Evolutionary conservation across 345 rosid species (phyloP).

Genomic region (Pseudoturritis turrita): DNA sequence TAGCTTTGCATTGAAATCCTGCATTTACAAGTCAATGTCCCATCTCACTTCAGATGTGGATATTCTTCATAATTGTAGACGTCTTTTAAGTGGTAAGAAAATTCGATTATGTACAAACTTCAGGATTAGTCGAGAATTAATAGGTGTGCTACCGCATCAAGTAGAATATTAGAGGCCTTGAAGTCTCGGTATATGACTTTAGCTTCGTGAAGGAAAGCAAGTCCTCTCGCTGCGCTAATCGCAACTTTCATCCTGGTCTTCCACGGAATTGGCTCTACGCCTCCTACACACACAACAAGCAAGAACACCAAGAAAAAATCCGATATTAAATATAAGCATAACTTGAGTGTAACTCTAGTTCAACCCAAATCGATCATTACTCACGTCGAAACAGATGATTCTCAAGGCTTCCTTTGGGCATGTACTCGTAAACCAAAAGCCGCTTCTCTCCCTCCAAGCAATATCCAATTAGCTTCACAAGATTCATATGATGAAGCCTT

Average conservation of each 20-base stretch:
- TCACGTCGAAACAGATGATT: slow-evolving; percentile 83
- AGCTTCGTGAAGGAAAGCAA: slow-evolving; percentile 67
- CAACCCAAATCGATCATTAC: slow-evolving; percentile 6
- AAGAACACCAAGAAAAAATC: background rate
- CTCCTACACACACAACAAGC: slow-evolving; percentile 34
- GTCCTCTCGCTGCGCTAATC: slow-evolving; percentile 70
- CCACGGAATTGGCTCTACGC: slow-evolving; percentile 61
- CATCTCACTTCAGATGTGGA: too few species aligned
- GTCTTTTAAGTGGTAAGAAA: background rate
- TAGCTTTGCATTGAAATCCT: slow-evolving; percentile 84
- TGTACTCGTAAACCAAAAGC: slow-evolving; percentile 77
- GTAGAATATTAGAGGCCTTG: slow-evolving; percentile 74
- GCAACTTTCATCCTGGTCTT: slow-evolving; percentile 65
- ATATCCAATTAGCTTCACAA: slow-evolving; percentile 82
- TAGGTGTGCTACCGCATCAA: slow-evolving; percentile 54
- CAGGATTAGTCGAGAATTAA: background rate
- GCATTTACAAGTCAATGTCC: background rate
- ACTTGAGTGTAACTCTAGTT: slow-evolving; percentile 5
- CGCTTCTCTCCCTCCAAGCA: slow-evolving; percentile 61
- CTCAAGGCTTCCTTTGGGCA: slow-evolving; percentile 93
- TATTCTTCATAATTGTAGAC: too few species aligned
- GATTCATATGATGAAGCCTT: slow-evolving; percentile 67
- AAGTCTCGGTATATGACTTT: slow-evolving; percentile 84
- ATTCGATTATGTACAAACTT: background rate
- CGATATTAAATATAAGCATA: background rate